Evolutionary conservation across 495 filamentous ascomycete species (phyloP).

Genomic region (Penicillium odoratum): DNA sequence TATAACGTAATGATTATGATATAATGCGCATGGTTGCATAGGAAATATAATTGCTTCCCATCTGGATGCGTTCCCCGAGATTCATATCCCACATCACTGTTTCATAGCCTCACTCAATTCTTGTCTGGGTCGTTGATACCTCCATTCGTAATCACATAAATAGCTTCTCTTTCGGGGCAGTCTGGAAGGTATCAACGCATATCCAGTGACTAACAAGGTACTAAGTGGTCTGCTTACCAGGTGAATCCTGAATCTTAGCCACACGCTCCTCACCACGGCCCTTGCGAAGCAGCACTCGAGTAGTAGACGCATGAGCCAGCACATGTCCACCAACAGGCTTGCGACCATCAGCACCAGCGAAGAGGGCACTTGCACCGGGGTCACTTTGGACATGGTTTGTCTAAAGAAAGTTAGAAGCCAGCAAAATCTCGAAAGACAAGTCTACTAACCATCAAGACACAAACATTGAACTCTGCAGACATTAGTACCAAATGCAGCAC

Average conservation of each 20-base stretch:
- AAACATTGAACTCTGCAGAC: slow-evolving; percentile 69
- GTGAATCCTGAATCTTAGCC: slow-evolving; percentile 77
- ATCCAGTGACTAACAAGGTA: no score
- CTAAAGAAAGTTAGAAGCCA: slow-evolving; percentile 29
- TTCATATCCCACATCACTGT: background rate
- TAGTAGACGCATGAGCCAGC: slow-evolving; percentile 76
- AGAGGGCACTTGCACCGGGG: slow-evolving; percentile 78
- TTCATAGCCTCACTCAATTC: slow-evolving; percentile 16
- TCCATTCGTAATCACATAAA: slow-evolving; percentile 77
- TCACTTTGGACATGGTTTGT: slow-evolving; percentile 83
- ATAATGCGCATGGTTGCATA: background rate
- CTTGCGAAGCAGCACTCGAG: slow-evolving; percentile 71
- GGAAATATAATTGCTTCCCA: background rate
- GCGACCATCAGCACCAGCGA: slow-evolving; percentile 73
- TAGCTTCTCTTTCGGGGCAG: slow-evolving; percentile 75
- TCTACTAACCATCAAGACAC: slow-evolving; percentile 63
- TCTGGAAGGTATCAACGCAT: slow-evolving; percentile 38
- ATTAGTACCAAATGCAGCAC: background rate
- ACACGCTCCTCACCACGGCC: slow-evolving; percentile 78
- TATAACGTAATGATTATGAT: background rate
- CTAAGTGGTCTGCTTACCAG: slow-evolving; percentile 46
- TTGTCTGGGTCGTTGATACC: slow-evolving; percentile 75
- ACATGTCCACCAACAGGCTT: slow-evolving; percentile 78
- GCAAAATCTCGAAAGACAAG: background rate
- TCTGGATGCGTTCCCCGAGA: background rate